phyloP scores from a whole-genome alignment of 345 rosid genomes.

The Melastoma malabathricum region DNA sequence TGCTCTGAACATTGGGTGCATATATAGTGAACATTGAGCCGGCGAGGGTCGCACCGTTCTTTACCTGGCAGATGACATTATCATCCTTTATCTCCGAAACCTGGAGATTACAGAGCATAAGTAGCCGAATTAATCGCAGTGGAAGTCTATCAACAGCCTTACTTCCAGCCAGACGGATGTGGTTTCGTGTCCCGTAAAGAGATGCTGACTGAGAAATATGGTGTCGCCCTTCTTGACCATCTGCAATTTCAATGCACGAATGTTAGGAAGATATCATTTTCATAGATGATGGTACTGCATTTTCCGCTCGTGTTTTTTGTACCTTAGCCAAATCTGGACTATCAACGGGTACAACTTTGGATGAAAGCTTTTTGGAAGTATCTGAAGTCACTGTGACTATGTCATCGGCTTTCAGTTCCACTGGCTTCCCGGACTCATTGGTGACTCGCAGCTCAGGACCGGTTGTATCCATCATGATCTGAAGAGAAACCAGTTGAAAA shows the following conservation, averaged over 20 bases:
- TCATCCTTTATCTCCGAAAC: conserved; percentile 18
- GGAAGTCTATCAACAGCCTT: background rate
- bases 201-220: conserved; percentile 22
- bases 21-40: conserved; percentile 19
- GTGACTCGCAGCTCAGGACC: conserved; percentile 23
- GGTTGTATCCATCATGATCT: conserved; percentile 26
- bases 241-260: conserved; percentile 9
- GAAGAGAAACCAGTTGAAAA: background rate
- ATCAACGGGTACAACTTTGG: conserved; percentile 17
- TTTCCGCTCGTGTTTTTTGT: background rate
- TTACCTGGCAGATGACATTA: conserved; percentile 18
- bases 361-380: conserved; percentile 11
- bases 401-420: conserved; percentile 15
- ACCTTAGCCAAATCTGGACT: conserved; percentile 19
- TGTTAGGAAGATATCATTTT: background rate
- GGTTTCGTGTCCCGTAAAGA: conserved; percentile 22
- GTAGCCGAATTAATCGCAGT: background rate
- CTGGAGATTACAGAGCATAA: conserved; percentile 5
- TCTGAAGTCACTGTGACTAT: conserved; percentile 15
- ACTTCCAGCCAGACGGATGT: conserved; percentile 28
- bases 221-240: conserved; percentile 21
- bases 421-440: conserved; percentile 14
- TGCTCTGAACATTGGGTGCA: conserved; percentile 12
- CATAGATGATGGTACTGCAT: too few species aligned
- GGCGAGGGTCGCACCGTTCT: conserved; percentile 20